A percentile compares a stretch with the other conserved stretches of the same genome.
Conservation (phyloP, 768 basidiomycete genomes). For the Leccinum imitatum region DNA sequence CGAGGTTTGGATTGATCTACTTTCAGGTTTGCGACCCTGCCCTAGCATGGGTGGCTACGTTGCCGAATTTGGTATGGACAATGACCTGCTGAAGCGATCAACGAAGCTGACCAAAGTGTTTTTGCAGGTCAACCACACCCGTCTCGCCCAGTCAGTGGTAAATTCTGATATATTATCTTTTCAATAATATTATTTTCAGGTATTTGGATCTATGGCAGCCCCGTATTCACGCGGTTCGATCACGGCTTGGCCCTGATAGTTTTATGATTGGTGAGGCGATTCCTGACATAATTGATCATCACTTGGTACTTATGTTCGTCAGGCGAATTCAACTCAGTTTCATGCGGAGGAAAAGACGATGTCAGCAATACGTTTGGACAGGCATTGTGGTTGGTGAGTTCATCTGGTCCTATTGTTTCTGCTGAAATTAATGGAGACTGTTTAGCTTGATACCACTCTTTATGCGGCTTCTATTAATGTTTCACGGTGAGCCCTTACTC, state of each 20-base stretch:
- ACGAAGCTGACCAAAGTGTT: not conserved
- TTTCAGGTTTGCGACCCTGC: not conserved
- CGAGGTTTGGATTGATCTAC: not conserved
- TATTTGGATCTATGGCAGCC: conserved; percentile 59
- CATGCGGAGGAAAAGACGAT: conserved; percentile 48
- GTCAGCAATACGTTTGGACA: conserved; percentile 58
- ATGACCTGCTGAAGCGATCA: not conserved
- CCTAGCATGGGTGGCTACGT: not conserved
- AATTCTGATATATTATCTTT: not conserved
- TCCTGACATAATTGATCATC: not conserved
- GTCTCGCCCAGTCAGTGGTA: conserved; percentile 43
- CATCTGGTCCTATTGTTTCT: not conserved
- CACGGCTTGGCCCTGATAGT: conserved; percentile 46
- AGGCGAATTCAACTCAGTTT: conserved; percentile 59
- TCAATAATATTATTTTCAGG: conserved; percentile 26
- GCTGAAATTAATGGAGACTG: not conserved
- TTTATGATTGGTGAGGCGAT: conserved; percentile 44
- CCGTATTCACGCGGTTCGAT: conserved; percentile 46
- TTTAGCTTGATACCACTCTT: conserved; percentile 19
- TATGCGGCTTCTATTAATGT: conserved; percentile 42
- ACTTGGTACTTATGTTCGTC: not conserved
- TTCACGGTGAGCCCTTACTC: conserved; percentile 36
- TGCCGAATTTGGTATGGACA: not conserved
- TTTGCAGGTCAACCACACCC: conserved; percentile 50
- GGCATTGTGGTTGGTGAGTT: conserved; percentile 50